Conservation (phyloP, 768 basidiomycete genomes). For the Kwoniella newhampshirensis region DNA sequence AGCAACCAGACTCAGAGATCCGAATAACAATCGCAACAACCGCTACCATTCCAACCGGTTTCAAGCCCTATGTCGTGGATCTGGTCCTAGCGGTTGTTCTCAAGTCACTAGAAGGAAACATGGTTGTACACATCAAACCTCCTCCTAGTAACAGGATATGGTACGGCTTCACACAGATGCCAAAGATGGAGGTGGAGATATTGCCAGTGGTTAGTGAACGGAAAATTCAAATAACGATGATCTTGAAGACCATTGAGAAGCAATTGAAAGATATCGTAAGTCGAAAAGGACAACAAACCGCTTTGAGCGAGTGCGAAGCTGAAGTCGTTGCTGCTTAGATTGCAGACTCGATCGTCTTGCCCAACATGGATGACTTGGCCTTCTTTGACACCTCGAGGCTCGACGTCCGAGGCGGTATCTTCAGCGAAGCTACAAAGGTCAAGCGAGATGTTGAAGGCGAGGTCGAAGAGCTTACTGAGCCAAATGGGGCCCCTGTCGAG, state of each 20-base stretch:
- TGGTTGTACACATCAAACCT: slow-evolving; percentile 78
- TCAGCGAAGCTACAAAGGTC: slow-evolving; percentile 65
- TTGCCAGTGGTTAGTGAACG: slow-evolving; percentile 92
- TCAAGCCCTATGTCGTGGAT: slow-evolving; percentile 87
- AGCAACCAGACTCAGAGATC: slow-evolving; percentile 76
- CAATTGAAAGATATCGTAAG: slow-evolving; percentile 80
- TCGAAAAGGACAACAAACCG: too few relatives aligned
- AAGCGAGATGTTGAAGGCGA: slow-evolving; percentile 9
- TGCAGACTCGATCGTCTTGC: slow-evolving; percentile 87
- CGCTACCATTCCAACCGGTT: slow-evolving; percentile 77
- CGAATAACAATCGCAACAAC: slow-evolving; percentile 87
- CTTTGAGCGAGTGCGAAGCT: too few relatives aligned
- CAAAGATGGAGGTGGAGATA: slow-evolving; percentile 82
- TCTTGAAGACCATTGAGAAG: slow-evolving; percentile 83
- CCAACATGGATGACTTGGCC: slow-evolving; percentile 97
- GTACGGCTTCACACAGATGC: slow-evolving; percentile 85
- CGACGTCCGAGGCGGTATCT: slow-evolving; percentile 80
- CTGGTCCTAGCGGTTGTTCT: slow-evolving; percentile 84
- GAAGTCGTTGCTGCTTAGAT: slow-evolving; percentile 61
- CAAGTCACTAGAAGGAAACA: slow-evolving; percentile 85
- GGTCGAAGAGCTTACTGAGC: slow-evolving; percentile 6
- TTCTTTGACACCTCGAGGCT: slow-evolving; percentile 77
- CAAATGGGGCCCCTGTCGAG: slow-evolving; percentile 7
- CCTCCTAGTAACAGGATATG: slow-evolving; percentile 93
- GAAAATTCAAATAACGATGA: slow-evolving; percentile 92